Percentiles rank a stretch among this genome's conserved stretches.
Conservation (phyloP, 2,329 filamentous ascomycete genomes). For the Chalaropsis ovoidea region DNA sequence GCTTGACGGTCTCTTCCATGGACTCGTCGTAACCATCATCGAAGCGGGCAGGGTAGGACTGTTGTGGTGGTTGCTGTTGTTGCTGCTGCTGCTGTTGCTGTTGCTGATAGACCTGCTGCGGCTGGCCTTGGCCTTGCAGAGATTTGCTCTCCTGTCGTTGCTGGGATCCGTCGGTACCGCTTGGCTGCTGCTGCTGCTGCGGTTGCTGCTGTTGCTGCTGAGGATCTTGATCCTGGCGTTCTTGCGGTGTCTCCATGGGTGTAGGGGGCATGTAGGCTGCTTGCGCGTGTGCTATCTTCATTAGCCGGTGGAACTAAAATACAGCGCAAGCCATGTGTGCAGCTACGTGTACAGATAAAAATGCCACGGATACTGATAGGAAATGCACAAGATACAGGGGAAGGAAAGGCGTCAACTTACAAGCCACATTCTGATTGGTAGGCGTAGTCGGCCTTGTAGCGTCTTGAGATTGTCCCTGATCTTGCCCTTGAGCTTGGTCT, state of each 20-base stretch:
- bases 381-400: not conserved
- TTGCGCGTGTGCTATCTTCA: slow-evolving; percentile 12
- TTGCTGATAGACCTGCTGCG: not conserved
- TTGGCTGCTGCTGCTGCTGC: slow-evolving; percentile 30
- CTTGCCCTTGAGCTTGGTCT: slow-evolving; percentile 11
- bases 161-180: slow-evolving; percentile 31
- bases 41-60: slow-evolving; percentile 42
- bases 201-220: slow-evolving; percentile 27
- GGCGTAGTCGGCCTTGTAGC: slow-evolving; percentile 19
- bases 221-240: slow-evolving; percentile 19
- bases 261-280: slow-evolving; percentile 57
- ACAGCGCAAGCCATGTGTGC: not conserved
- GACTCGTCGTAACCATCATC: slow-evolving; percentile 53
- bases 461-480: slow-evolving; percentile 1
- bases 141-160: not conserved
- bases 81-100: slow-evolving; percentile 32
- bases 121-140: slow-evolving; percentile 34
- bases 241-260: slow-evolving; percentile 51
- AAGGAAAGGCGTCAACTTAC: slow-evolving; percentile 37
- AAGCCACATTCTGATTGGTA: slow-evolving; percentile 42
- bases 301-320: slow-evolving; percentile 8
- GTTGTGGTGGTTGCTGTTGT: slow-evolving; percentile 29
- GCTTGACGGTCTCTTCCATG: slow-evolving; percentile 57
- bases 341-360: not conserved
- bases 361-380: not conserved